Base-by-base conservation (phyloP, 2,329 filamentous ascomycete species). In the Venturia oleaginea region DNA sequence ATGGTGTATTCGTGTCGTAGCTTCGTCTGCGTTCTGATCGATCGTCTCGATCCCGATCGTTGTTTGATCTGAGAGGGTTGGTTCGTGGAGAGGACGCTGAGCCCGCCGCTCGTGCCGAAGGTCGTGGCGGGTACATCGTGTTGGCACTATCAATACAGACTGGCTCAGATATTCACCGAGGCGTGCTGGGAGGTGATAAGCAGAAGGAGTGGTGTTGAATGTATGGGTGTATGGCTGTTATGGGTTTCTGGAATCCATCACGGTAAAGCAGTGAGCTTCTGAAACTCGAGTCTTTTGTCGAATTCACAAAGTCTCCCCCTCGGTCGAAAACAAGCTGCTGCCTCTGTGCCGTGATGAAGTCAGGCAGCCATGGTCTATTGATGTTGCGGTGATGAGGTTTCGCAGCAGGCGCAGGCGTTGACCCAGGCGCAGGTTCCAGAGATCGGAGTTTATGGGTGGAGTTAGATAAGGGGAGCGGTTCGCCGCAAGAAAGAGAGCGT, bases 61-160 rank as follows among this genome's bases (percentile, higher is more conserved):
- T 64, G 62, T 65, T 65, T 27, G 64, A 60, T 61, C 61, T 43
- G n/a, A 61, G 46, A 19, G 64, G 64, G 37, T 65, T 64, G 17
- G 64, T 64, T 59, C 54, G 43, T 19, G 61, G 62, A 38, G 64
- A 34, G 32, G 64, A 62, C 22, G 64, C 30, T 30, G 61, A 64
- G 61, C 40, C 48, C 24, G 62, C 22, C n/a, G 46, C 34, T 40
- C 61, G 32, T 59, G 22, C 30, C 27, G 42, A 37, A 15, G 59
- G 59, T 22, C 64, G 60, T 40, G 64, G 59, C 30, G 59, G 64
- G 32, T 61, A 61, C 61, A 65, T 65, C 60, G 30, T 55, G 30
- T 7, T 19, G 51, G 27, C 17, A 11, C 11, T 34, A 34, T 57
- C 27, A 3, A 19, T 27, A 57, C 27, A n/a, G 27, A 30, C 27